phyloP scores from a whole-genome alignment of 805 yeast species.

The Ascoidea tarda region DNA sequence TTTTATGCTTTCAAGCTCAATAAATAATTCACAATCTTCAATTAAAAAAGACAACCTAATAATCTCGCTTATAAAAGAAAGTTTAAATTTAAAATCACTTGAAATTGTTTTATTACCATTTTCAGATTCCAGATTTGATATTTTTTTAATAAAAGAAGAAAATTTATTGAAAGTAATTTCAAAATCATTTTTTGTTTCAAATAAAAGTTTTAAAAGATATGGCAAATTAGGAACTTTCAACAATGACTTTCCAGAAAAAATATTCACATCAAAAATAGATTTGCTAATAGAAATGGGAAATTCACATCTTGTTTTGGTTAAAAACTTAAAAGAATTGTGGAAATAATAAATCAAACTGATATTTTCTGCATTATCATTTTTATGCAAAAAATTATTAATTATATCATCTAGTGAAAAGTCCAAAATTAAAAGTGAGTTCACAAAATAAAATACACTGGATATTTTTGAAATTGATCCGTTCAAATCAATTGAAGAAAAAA shows the following conservation, averaged over 20 bases:
- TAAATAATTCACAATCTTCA: conserved; percentile 1
- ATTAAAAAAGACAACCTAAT: neutral
- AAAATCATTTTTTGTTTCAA: neutral
- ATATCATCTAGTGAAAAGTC: neutral
- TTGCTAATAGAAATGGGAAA: too few relatives aligned
- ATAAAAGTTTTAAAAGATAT: neutral
- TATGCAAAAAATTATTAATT: too few relatives aligned
- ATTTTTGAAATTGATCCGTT: neutral
- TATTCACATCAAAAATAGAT: too few relatives aligned
- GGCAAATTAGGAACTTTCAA: neutral
- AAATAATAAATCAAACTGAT: too few relatives aligned
- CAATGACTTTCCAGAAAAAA: neutral
- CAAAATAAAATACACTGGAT: neutral
- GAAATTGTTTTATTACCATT: neutral
- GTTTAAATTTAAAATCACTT: conserved; percentile 1
- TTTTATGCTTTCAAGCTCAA: neutral
- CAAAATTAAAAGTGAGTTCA: neutral
- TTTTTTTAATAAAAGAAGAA: neutral
- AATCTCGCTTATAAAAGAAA: neutral
- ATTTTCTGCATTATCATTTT: too few relatives aligned
- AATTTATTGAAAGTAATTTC: neutral
- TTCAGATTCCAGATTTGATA: neutral
- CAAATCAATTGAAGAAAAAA: neutral
- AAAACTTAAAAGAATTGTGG: too few relatives aligned
- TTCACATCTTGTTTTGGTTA: too few relatives aligned